These are phyloP conservation scores for Lasiodiplodia theobromae DNA, from an alignment of 2,329 filamentous ascomycete species.

Conservation along the genomic window DNA sequence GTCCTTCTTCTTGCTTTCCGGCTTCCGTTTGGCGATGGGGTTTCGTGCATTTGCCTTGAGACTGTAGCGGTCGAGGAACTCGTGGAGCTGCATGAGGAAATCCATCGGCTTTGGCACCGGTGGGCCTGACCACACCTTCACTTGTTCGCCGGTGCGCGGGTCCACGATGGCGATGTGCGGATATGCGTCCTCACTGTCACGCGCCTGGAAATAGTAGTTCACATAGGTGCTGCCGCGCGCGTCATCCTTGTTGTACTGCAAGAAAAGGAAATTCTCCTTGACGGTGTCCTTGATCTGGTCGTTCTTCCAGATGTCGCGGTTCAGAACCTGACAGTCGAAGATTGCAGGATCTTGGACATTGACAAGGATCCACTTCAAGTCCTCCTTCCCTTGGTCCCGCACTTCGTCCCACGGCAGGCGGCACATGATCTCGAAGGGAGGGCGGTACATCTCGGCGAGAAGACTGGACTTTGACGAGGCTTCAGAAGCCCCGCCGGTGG, in stretches of 20 bases:
- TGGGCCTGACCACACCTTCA: constrained; percentile 91
- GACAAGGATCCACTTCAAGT: constrained; percentile 92
- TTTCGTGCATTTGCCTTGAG: constrained; percentile 89
- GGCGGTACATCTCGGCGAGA: constrained; percentile 89
- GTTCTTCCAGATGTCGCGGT: constrained; percentile 96
- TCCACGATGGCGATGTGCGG: constrained; percentile 97
- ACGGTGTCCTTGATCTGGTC: constrained; percentile 78
- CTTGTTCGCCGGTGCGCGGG: constrained; percentile 92
- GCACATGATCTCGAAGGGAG: constrained; percentile 89
- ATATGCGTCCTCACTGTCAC: constrained; percentile 87
- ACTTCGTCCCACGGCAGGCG: constrained; percentile 82
- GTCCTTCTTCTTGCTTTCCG: constrained; percentile 74
- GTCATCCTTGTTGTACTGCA: constrained; percentile 92
- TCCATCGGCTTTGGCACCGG: constrained; percentile 79
- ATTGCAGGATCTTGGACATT: constrained; percentile 94
- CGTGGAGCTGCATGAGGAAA: constrained; percentile 89
- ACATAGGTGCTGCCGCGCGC: constrained; percentile 79
- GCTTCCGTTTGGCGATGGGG: constrained; percentile 81
- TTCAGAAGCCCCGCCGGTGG: constrained; percentile 71
- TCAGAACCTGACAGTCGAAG: constrained; percentile 93
- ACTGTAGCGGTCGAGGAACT: constrained; percentile 97
- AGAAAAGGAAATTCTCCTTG: constrained; percentile 90
- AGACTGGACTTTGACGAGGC: constrained; percentile 74
- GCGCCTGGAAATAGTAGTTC: constrained; percentile 84
- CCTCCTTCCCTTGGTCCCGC: constrained; percentile 82